Percentiles rank a stretch among this genome's conserved stretches.
phyloP scores from a whole-genome alignment of 1,139 yeast species.

The Taphrina pruni region DNA sequence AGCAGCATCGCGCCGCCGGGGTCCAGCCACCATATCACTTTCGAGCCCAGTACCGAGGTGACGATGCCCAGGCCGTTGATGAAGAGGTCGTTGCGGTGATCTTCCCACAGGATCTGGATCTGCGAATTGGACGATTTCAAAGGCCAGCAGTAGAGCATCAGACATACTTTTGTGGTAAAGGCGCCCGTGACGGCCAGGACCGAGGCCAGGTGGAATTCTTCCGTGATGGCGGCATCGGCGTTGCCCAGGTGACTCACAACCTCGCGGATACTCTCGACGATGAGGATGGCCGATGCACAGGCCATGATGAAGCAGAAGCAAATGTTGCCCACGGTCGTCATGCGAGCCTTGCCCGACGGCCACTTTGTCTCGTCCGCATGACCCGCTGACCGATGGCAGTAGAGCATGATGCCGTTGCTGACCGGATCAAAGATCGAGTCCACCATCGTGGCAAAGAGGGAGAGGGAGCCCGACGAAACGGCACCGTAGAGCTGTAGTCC shows the following conservation, averaged over 20 bases:
- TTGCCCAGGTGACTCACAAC: conserved; percentile 33
- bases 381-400: conserved; percentile 43
- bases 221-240: conserved; percentile 10
- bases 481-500: conserved; percentile 46
- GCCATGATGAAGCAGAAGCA: conserved; percentile 45
- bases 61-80: conserved; percentile 46
- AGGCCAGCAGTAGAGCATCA: conserved; percentile 45
- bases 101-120: conserved; percentile 45
- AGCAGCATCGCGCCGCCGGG: conserved; percentile 45
- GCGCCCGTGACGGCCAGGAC: conserved; percentile 44
- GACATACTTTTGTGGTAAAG: conserved; percentile 43
- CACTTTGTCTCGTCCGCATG: conserved; percentile 42
- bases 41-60: conserved; percentile 45
- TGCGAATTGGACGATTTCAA: conserved; percentile 43
- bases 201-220: conserved; percentile 40
- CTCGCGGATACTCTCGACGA: conserved; percentile 45
- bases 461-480: conserved; percentile 45
- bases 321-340: conserved; percentile 46
- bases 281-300: conserved; percentile 44
- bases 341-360: conserved; percentile 45
- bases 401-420: conserved; percentile 43
- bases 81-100: conserved; percentile 46
- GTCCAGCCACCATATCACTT: conserved; percentile 46
- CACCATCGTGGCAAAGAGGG: conserved; percentile 46
- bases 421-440: conserved; percentile 46